Conservation (phyloP, 768 basidiomycete genomes). For the Mycena leptocephala region DNA sequence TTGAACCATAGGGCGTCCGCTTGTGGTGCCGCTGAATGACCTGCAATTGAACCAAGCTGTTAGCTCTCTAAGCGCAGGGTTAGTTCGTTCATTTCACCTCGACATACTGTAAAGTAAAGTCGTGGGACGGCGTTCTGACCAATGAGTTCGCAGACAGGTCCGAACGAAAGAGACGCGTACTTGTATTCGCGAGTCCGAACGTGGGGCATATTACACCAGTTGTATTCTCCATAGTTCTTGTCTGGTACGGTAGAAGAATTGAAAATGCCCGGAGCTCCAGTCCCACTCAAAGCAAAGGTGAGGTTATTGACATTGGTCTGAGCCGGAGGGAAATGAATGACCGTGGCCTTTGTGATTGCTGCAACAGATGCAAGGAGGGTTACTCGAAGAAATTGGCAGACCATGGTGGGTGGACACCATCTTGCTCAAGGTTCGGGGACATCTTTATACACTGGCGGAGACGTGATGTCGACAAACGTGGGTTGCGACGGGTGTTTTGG, state of each 20-base stretch:
- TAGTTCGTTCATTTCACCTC: slow-evolving; percentile 41
- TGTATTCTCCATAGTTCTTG: slow-evolving; percentile 60
- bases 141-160: not conserved
- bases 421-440: not conserved
- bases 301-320: slow-evolving; percentile 60
- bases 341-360: slow-evolving; percentile 20
- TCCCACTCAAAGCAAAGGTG: slow-evolving; percentile 58
- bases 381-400: not conserved
- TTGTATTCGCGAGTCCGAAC: slow-evolving; percentile 61
- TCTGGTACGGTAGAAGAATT: slow-evolving; percentile 58
- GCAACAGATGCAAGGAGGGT: not conserved
- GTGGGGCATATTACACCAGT: slow-evolving; percentile 74
- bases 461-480: slow-evolving; percentile 23
- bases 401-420: slow-evolving; percentile 3
- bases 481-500: not conserved
- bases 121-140: slow-evolving; percentile 52
- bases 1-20: slow-evolving; percentile 66
- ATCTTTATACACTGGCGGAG: slow-evolving; percentile 9
- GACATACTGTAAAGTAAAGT: slow-evolving; percentile 61
- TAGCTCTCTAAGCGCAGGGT: not conserved
- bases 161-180: slow-evolving; percentile 45
- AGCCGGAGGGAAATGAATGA: slow-evolving; percentile 58
- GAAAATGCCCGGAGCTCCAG: slow-evolving; percentile 64
- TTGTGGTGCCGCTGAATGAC: slow-evolving; percentile 71
- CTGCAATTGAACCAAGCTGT: not conserved